These are phyloP conservation scores for Pichia heedii DNA, from an alignment of 805 yeast genomes.

Conservation along the genomic window DNA sequence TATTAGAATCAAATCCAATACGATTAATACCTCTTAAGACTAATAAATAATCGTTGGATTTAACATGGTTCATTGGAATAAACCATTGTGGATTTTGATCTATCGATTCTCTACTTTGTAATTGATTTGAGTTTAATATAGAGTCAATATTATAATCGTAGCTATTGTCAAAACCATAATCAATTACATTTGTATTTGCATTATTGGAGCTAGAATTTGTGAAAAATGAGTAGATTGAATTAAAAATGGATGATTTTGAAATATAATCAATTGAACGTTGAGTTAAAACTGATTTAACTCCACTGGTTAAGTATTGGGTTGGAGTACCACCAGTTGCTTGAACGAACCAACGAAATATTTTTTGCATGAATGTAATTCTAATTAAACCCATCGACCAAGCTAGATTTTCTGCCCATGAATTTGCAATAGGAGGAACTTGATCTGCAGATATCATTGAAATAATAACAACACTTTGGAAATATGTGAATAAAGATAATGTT, in stretches of 20 bases:
- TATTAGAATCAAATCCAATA: constrained; percentile 64
- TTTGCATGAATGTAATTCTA: constrained; percentile 71
- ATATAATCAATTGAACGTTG: constrained; percentile 39
- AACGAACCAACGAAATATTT: constrained; percentile 74
- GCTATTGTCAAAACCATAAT: background rate
- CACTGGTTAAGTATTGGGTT: constrained; percentile 50
- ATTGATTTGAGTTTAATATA: background rate
- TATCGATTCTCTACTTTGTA: background rate
- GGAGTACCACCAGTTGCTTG: constrained; percentile 89
- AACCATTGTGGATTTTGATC: constrained; percentile 4
- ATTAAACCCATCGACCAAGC: constrained; percentile 95
- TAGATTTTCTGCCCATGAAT: constrained; percentile 85
- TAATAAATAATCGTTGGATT: constrained; percentile 49
- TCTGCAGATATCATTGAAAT: constrained; percentile 80
- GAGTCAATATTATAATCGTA: background rate
- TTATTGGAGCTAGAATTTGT: constrained; percentile 10
- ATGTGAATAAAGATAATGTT: constrained; percentile 71
- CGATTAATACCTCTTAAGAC: constrained; percentile 84
- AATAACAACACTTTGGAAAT: constrained; percentile 83
- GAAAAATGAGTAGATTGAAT: constrained; percentile 12
- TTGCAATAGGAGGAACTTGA: constrained; percentile 84
- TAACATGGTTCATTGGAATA: constrained; percentile 25
- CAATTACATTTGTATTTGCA: background rate
- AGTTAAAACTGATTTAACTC: constrained; percentile 59
- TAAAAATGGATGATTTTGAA: constrained; percentile 13